Percentiles rank a stretch among this genome's conserved stretches.
Conservation (phyloP, 768 basidiomycete species). For the Russula abietina region DNA sequence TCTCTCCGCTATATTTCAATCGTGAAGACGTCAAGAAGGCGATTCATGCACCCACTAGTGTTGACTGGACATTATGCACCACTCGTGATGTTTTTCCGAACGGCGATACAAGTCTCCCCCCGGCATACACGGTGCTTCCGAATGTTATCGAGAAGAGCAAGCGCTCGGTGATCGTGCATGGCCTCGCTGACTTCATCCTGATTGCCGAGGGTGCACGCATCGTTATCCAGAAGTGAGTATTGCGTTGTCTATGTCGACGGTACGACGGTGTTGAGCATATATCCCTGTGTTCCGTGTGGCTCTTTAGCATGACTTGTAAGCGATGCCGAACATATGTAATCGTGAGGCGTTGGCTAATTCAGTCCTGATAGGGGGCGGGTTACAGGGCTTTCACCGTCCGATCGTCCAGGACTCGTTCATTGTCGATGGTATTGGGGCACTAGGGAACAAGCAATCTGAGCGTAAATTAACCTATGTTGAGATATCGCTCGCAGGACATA, state of each 20-base stretch:
- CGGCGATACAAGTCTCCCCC: not conserved
- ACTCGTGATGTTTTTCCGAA: not conserved
- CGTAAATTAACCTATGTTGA: conserved; percentile 65
- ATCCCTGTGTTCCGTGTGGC: too few relatives aligned
- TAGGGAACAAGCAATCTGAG: conserved; percentile 62
- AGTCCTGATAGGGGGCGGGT: conserved; percentile 44
- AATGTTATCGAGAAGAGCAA: conserved; percentile 71
- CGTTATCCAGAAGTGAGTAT: conserved; percentile 35
- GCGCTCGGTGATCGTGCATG: conserved; percentile 63
- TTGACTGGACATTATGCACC: not conserved
- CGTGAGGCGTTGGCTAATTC: not conserved
- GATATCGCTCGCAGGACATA: not conserved
- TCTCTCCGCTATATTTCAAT: not conserved
- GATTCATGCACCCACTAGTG: not conserved
- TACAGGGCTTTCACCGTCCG: conserved; percentile 69
- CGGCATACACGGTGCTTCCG: conserved; percentile 38
- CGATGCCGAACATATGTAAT: not conserved
- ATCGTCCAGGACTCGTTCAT: conserved; percentile 56
- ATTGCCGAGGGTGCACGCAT: conserved; percentile 57
- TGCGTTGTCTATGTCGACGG: not conserved
- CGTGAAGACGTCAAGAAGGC: not conserved
- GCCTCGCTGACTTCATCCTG: conserved; percentile 65
- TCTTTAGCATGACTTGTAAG: conserved; percentile 21
- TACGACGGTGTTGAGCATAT: not conserved
- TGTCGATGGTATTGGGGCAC: conserved; percentile 54